Percentiles rank a stretch among this genome's conserved stretches.
Conservation (phyloP, 768 basidiomycete species). For the Termitomyces sp. region DNA sequence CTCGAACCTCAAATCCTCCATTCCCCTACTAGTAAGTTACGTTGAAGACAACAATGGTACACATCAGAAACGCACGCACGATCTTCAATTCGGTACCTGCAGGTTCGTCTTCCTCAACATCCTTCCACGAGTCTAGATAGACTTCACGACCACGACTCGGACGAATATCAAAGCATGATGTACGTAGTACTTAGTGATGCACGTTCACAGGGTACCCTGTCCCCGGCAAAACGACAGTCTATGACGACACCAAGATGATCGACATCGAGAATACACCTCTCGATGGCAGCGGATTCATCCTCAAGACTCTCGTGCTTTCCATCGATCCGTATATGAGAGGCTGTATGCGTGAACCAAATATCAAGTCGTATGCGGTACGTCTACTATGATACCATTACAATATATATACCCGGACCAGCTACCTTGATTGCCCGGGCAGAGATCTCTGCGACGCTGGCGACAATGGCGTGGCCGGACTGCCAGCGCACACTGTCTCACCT, state of each 20-base stretch:
- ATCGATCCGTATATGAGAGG: slow-evolving; percentile 40
- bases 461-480: no score
- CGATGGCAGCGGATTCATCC: slow-evolving; percentile 38
- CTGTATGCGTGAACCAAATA: slow-evolving; percentile 31
- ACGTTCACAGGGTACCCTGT: slow-evolving; percentile 33
- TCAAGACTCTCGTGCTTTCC: slow-evolving; percentile 47
- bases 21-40: no score
- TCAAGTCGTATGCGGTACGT: slow-evolving; percentile 24
- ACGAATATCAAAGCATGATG: no score
- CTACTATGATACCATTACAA: no score
- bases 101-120: neutral
- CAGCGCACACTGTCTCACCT: no score
- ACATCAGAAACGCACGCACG: neutral
- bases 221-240: slow-evolving; percentile 41
- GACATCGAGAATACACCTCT: slow-evolving; percentile 44
- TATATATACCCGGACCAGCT: no score
- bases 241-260: slow-evolving; percentile 43
- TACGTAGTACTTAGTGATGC: no score
- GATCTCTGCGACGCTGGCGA: no score
- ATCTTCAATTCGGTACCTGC: neutral
- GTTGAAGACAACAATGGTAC: neutral
- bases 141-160: no score
- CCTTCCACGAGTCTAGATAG: no score
- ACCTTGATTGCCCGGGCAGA: no score
- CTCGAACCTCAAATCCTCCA: no score